Base-by-base conservation (phyloP, 2,329 filamentous ascomycete species). In the Colletotrichum endophyticum region DNA sequence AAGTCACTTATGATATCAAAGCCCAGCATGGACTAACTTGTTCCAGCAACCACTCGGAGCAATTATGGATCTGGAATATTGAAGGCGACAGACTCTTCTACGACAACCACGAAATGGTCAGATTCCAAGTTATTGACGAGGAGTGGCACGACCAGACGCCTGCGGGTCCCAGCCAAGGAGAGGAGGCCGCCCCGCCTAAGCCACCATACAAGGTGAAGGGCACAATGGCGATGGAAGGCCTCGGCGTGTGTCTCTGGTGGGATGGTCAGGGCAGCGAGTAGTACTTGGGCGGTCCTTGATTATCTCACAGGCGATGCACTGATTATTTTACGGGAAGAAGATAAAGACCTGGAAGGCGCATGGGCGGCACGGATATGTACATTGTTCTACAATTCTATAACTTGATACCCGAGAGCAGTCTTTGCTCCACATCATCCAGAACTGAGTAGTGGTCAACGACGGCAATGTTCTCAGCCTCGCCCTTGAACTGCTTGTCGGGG, bases 371-470 rank as follows among this genome's bases (percentile, higher is more conserved):
- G 22, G 28, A 39, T 64, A 30, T 73, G 62, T 67, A 73, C 30
- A 62, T 73, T 57, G 27, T 73, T 72, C 63, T 76, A 74, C 62
- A 68, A 77, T 75, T 72, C 81, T 87, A 87, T 78, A 82, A 83
- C 78, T 82, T 85, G 83, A 87, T 84, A 85, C 86, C 86, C 82
- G 89, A 89, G 81, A 99, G 87, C 75, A 99, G 87, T 83, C 97
- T 92, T 82, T 96, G 92, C 87, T 98, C 96, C 74, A 98, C 94
- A 22, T 94, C 94, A 81, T 98, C 95, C 75, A 99, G 87, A 78
- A 98, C 95, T 81, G 95, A 98, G 84, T 95, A 95, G 85, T 99
- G 96, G 84, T 98, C 96, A 81, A 98, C 91, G 28, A 99, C 97
- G 80, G 98, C 96, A 78, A 99, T 86, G 85, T 99, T 99, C 89